Base-by-base conservation (phyloP, 208 protist species). In the Phytomonas francai region DNA sequence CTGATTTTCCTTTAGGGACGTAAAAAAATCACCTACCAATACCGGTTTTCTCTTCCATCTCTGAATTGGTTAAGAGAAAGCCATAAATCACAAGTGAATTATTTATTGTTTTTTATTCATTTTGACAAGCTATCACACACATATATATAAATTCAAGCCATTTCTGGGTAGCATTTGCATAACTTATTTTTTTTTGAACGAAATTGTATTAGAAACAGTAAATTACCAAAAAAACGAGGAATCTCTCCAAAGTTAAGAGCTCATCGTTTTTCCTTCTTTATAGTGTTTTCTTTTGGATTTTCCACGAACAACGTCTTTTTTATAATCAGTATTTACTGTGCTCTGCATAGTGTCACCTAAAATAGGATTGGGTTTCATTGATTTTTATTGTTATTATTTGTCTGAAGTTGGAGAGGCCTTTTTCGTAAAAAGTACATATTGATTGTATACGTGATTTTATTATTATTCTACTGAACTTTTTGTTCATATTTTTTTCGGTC, bases 161-260 rank as follows among this genome's bases (percentile, higher is more conserved):
- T 49, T 49, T 49, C 3, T 22, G 16, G 12, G 39, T 49, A 49
- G 14, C 12, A 49, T 49, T 49, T 19, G 3, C 7, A 49, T 49
- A 49, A 19, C 2, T 49, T 49, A 49, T 61, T 45, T 5, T 70
- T 28, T 63, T 22, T n/a, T 9, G 63, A 29, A 68, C 31, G 29
- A 62, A 70, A 32, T 29, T 51, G 36, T 70, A 32, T 54, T 30
- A 60, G 28, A 68, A 65, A 71, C n/a, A 28, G 56, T 65, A 56
- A 51, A 63, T 57, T 45, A 56, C 22, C 56, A 74, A 74, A 74
- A 54, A 54, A 62, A 63, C 65, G 27, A 73, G 58, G 59, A 39
- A 57, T 59, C 19, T 33, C 61, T n/a, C 3, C 32, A 69, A 39
- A 32, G 4, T 66, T 27, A 11, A 19, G 29, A 3, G n/a, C 19